Percentiles rank a stretch among this genome's conserved stretches.
Evolutionary conservation across 257 asterid genomes (phyloP).

Genomic region (Buddleja alternifolia): DNA sequence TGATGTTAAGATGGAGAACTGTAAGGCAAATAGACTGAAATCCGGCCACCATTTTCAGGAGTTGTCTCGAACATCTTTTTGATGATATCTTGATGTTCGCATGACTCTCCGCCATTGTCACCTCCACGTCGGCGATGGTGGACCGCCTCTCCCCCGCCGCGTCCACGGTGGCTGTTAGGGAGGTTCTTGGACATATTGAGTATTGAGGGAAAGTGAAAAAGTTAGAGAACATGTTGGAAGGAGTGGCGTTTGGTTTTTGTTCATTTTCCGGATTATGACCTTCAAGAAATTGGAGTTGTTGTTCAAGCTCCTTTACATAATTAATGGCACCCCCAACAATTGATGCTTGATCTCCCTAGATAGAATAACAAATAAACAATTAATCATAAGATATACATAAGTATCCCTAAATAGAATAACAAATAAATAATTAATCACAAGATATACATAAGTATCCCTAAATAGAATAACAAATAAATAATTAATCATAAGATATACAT

Average conservation of each 20-base stretch:
- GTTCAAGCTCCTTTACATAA: conserved; percentile 70
- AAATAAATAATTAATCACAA: background rate
- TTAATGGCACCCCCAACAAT: conserved; percentile 73
- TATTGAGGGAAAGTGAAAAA: conserved; percentile 44
- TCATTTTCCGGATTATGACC: conserved; percentile 32
- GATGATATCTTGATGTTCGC: conserved; percentile 57
- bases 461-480: background rate
- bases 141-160: conserved; percentile 34
- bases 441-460: conserved; percentile 48
- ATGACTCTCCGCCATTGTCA: conserved; percentile 62
- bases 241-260: background rate
- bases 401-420: background rate
- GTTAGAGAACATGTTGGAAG: conserved; percentile 28
- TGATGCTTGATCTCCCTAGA: conserved; percentile 81
- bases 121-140: conserved; percentile 62
- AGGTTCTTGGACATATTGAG: conserved; percentile 30
- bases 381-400: too few species aligned
- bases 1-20: conserved; percentile 60
- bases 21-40: conserved; percentile 58
- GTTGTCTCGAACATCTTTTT: conserved; percentile 50
- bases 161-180: conserved; percentile 2
- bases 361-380: background rate
- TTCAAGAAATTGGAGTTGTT: conserved; percentile 56
- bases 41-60: conserved; percentile 51
- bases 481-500: too few species aligned